These are phyloP conservation scores for Crithidia sp. DNA, from an alignment of 208 protist genomes.

Conservation along the genomic window DNA sequence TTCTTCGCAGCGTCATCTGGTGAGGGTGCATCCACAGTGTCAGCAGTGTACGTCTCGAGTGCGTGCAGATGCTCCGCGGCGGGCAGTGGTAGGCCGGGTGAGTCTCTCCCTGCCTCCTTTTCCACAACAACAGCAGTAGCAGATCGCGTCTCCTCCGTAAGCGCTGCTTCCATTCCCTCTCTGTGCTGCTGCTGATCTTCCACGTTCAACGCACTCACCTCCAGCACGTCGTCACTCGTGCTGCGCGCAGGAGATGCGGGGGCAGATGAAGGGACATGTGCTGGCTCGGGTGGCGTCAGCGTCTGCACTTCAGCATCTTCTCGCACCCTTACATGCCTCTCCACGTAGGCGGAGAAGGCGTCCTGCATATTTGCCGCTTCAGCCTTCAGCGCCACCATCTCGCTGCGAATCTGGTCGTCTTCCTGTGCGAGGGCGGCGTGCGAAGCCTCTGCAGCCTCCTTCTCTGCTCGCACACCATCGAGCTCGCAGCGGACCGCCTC, in stretches of 20 bases:
- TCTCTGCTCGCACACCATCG: neutral
- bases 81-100: too few relatives aligned
- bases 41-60: neutral
- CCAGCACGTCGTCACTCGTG: neutral
- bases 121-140: neutral
- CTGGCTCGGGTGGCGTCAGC: too few relatives aligned
- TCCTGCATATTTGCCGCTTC: neutral
- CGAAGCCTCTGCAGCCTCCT: neutral
- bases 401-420: neutral
- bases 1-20: neutral
- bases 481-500: neutral
- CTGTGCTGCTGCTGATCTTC: neutral
- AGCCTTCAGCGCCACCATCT: neutral
- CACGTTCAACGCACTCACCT: conserved; percentile 10
- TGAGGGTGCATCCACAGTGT: neutral
- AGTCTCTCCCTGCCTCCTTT: neutral
- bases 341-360: neutral
- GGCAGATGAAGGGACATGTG: neutral
- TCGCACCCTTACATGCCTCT: neutral
- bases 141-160: neutral
- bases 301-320: neutral
- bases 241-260: neutral
- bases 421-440: neutral
- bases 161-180: neutral
- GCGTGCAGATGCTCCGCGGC: neutral